Evolutionary conservation across 2,329 filamentous ascomycete species (phyloP), one percentile per base, ranked within the genome.

Genomic region (Thermoascus crustaceus): DNA sequence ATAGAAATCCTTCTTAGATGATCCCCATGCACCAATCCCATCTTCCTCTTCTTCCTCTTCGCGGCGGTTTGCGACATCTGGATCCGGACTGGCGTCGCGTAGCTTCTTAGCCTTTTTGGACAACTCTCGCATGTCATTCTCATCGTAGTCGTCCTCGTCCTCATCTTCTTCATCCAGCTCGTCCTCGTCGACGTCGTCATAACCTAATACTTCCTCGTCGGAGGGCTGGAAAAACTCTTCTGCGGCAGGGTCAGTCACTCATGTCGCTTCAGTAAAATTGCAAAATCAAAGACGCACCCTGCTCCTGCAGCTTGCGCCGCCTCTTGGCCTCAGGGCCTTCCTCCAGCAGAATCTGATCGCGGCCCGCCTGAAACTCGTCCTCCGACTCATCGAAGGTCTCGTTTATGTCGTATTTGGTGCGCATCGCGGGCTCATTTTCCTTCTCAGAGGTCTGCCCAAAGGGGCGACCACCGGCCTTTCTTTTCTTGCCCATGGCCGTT

Each of bases 351-450:
- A 98, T 79, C 54, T 85, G 82, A 62, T 98, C 91, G 45, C 83
- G 77, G 45, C 88, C 82, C 40, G 88, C 70, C 52, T 89, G 85
- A 58, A 94, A 94, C 57, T 94, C 86, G 60, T 98, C 91, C 59
- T 94, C 86, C 1, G 87, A 93, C 58, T 95, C 82, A 46, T 88
- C 85, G 49, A 98, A 81, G 62, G 94, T 86, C 60, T 89, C 80
- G 42, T 67, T 56, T 13, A 59, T 41, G 34, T 55, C 52, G 33
- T 58, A 66, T 38, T 57, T 63, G 21, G 54, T 53, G 26, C 48
- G 50, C 30, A 50, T 49, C 6, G 49, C 40, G 23, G 56, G 36
- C 16, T 41, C 37, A 11, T 56, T 49, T 5, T 57, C 53, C 30
- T 57, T 50, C 14, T 50, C 42, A 34, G 64, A 58, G 7, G 60